Evolutionary conservation across 495 filamentous ascomycete genomes (phyloP).

Genomic region (Penicillium coffeae): DNA sequence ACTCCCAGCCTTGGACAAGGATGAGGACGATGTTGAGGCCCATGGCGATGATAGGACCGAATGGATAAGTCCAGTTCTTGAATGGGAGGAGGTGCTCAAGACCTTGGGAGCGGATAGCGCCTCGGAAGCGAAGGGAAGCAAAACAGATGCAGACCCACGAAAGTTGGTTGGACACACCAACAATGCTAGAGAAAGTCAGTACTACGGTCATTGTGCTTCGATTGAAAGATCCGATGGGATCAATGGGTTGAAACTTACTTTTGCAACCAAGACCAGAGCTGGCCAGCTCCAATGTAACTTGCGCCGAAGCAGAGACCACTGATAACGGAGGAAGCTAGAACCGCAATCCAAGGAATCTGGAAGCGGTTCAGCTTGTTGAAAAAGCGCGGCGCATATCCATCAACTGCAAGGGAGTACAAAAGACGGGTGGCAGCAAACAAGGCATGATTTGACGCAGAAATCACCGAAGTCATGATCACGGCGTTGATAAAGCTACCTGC

Average conservation of each 20-base stretch:
- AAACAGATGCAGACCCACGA: constrained; percentile 58
- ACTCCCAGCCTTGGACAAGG: constrained; percentile 58
- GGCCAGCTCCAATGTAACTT: constrained; percentile 57
- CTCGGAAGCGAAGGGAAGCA: constrained; percentile 56
- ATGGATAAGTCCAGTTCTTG: constrained; percentile 60
- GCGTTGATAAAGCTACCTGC: constrained; percentile 55
- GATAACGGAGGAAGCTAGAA: constrained; percentile 51
- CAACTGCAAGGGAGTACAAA: constrained; percentile 46
- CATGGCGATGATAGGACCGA: constrained; percentile 49
- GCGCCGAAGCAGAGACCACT: constrained; percentile 58
- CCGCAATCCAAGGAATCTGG: constrained; percentile 56
- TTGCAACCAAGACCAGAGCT: constrained; percentile 56
- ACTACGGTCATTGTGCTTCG: constrained; percentile 11
- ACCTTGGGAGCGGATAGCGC: constrained; percentile 48
- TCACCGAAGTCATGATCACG: constrained; percentile 51
- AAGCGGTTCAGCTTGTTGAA: constrained; percentile 52
- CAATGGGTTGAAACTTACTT: constrained; percentile 29
- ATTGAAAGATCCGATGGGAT: neutral
- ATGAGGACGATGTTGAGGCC: constrained; percentile 53
- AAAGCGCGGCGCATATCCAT: constrained; percentile 43
- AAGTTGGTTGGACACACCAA: constrained; percentile 61
- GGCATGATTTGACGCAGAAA: constrained; percentile 52
- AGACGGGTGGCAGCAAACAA: constrained; percentile 52
- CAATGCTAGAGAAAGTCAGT: constrained; percentile 26
- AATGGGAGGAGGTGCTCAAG: constrained; percentile 57